Conservation (phyloP, 805 yeast genomes). For the Hagleromyces aurorensis region DNA sequence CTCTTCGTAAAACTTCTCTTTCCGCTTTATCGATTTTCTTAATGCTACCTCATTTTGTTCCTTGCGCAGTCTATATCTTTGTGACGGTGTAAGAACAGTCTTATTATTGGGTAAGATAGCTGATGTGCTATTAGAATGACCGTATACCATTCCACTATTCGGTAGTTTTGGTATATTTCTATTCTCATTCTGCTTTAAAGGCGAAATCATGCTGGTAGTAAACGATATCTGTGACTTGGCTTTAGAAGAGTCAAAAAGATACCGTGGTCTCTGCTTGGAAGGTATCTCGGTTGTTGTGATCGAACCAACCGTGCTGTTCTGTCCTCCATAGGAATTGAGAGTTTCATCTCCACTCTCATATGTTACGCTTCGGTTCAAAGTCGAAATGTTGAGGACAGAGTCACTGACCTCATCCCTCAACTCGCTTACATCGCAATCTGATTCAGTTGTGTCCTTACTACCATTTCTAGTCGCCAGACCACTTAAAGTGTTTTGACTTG, state of each 20-base stretch:
- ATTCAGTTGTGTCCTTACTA: conserved; percentile 2
- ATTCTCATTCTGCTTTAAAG: conserved; percentile 4
- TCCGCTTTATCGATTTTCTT: conserved; percentile 28
- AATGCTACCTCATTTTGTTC: conserved; percentile 31
- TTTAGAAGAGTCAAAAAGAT: conserved; percentile 8
- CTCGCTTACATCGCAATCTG: too few species aligned
- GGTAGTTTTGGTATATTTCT: conserved; percentile 3
- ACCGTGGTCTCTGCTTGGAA: conserved; percentile 8
- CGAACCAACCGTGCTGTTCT: neutral
- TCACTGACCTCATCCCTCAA: too few species aligned
- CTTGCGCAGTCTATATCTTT: conserved; percentile 34
- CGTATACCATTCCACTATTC: conserved; percentile 13
- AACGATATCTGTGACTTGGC: conserved; percentile 11
- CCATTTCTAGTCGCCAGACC: neutral
- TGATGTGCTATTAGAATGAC: conserved; percentile 14
- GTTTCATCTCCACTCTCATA: conserved; percentile 3
- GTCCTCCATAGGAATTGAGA: conserved; percentile 1
- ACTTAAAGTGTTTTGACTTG: neutral
- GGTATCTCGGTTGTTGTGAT: neutral
- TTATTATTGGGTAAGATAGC: conserved; percentile 15
- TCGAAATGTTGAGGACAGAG: conserved; percentile 3
- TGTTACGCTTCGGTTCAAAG: conserved; percentile 1
- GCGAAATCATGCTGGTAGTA: conserved; percentile 3
- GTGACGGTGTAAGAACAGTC: conserved; percentile 35
- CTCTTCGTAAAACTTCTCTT: conserved; percentile 35